A percentile compares a stretch with the other conserved stretches of the same genome.
Conservation (phyloP, 2,329 filamentous ascomycete species). For the Alternaria postmessia region DNA sequence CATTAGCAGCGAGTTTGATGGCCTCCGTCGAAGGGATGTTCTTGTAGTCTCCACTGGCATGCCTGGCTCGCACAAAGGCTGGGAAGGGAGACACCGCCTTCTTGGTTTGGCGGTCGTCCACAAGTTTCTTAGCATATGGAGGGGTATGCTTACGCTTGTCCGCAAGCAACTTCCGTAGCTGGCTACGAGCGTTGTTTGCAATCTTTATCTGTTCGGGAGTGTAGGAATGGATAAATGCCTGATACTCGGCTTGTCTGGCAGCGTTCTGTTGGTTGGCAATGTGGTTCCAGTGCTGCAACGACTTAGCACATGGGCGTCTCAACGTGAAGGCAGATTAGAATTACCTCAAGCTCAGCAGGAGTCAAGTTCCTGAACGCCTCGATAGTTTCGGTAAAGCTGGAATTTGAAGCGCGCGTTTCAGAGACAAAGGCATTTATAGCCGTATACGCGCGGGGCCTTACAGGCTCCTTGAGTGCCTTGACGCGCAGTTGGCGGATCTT, state of each 20-base stretch:
- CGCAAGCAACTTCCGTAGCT: slow-evolving; percentile 38
- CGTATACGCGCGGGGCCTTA: background rate
- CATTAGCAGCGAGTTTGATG: slow-evolving; percentile 51
- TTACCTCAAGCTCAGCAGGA: slow-evolving; percentile 49
- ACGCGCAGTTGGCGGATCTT: slow-evolving; percentile 46
- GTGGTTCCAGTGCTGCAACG: slow-evolving; percentile 61
- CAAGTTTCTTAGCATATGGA: slow-evolving; percentile 45
- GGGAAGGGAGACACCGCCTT: slow-evolving; percentile 50
- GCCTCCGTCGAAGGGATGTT: slow-evolving; percentile 54
- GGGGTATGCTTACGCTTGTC: slow-evolving; percentile 13
- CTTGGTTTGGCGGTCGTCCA: slow-evolving; percentile 65
- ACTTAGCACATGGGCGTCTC: slow-evolving; percentile 10
- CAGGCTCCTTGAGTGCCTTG: slow-evolving; percentile 49
- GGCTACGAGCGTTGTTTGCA: slow-evolving; percentile 66
- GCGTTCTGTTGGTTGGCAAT: slow-evolving; percentile 58
- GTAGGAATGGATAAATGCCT: slow-evolving; percentile 63
- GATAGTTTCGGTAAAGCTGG: background rate
- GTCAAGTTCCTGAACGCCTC: slow-evolving; percentile 38
- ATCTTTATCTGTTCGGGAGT: slow-evolving; percentile 65
- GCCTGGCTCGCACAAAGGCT: slow-evolving; percentile 57
- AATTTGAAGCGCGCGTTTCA: slow-evolving; percentile 21
- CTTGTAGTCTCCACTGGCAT: slow-evolving; percentile 59
- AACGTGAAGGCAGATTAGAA: background rate
- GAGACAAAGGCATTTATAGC: slow-evolving; percentile 39
- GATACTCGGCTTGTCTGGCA: slow-evolving; percentile 55